Percentiles rank a stretch among this genome's conserved stretches.
Evolutionary conservation across 305 asterid species (phyloP).

Genomic region (Fraxinus baroniana): DNA sequence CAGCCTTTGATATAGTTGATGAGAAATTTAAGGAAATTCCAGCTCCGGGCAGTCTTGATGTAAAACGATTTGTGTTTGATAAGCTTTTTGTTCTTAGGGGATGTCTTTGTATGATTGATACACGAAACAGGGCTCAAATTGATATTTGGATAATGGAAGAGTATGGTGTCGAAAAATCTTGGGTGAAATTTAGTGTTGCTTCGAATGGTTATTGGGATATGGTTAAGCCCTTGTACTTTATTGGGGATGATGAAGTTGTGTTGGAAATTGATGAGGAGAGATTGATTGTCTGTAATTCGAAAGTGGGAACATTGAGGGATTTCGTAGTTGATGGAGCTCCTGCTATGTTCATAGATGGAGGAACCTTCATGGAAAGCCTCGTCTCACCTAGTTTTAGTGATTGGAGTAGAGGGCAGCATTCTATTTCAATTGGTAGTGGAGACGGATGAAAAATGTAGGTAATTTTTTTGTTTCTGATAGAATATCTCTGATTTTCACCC

Average conservation of each 20-base stretch:
- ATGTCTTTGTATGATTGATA: constrained; percentile 35
- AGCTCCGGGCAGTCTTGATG: constrained; percentile 29
- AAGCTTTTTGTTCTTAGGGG: constrained; percentile 32
- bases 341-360: neutral
- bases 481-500: neutral
- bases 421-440: neutral
- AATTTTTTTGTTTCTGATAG: neutral
- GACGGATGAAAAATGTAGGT: neutral
- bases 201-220: neutral
- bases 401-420: neutral
- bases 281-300: neutral
- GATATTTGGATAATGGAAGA: constrained; percentile 45
- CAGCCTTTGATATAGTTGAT: constrained; percentile 30
- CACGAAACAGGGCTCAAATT: neutral
- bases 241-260: neutral
- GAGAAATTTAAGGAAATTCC: constrained; percentile 34
- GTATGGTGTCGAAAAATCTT: constrained; percentile 31
- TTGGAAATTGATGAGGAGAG: neutral
- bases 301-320: neutral
- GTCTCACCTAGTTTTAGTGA: neutral
- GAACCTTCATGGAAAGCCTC: neutral
- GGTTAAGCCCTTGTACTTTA: neutral
- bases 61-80: constrained; percentile 23
- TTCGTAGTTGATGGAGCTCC: constrained; percentile 2
- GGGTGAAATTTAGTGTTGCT: constrained; percentile 25